Conservation (phyloP, 2,329 filamentous ascomycete species). For the Beauveria scarabaeidicola region DNA sequence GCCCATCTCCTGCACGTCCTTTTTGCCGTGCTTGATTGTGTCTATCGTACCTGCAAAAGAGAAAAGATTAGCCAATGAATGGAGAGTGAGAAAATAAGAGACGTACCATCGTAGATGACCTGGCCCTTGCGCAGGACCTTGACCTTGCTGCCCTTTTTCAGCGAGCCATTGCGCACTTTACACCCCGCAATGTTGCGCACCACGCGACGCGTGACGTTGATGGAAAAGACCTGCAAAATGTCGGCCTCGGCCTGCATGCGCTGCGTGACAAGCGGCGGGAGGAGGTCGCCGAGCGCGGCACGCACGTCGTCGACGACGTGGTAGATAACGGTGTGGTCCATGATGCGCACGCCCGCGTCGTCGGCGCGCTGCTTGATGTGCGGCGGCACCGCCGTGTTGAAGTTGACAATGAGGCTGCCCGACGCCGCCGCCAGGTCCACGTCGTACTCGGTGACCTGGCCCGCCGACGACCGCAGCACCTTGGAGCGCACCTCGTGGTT, state of each 20-base stretch:
- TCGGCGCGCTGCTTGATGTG: slow-evolving; percentile 64
- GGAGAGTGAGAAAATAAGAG: background rate
- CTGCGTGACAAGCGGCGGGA: slow-evolving; percentile 57
- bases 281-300: slow-evolving; percentile 56
- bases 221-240: slow-evolving; percentile 72
- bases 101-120: slow-evolving; percentile 72
- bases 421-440: slow-evolving; percentile 78
- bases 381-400: slow-evolving; percentile 66
- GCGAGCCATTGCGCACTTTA: slow-evolving; percentile 71
- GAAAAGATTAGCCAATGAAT: slow-evolving; percentile 6
- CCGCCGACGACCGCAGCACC: slow-evolving; percentile 70
- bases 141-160: slow-evolving; percentile 56
- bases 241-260: slow-evolving; percentile 84
- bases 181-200: slow-evolving; percentile 77
- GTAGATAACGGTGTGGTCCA: slow-evolving; percentile 85
- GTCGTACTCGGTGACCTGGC: slow-evolving; percentile 75
- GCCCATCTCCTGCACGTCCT: slow-evolving; percentile 79
- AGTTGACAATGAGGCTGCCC: slow-evolving; percentile 70
- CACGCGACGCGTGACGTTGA: slow-evolving; percentile 64
- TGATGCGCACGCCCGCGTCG: slow-evolving; percentile 61
- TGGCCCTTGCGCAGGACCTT: slow-evolving; percentile 64
- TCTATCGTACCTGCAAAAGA: slow-evolving; percentile 56
- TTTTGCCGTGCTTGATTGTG: slow-evolving; percentile 86
- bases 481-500: slow-evolving; percentile 74
- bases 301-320: slow-evolving; percentile 66